Percentiles rank a stretch among this genome's conserved stretches.
phyloP scores from a whole-genome alignment of 306 rosid species.

The Sesbania bispinosa region DNA sequence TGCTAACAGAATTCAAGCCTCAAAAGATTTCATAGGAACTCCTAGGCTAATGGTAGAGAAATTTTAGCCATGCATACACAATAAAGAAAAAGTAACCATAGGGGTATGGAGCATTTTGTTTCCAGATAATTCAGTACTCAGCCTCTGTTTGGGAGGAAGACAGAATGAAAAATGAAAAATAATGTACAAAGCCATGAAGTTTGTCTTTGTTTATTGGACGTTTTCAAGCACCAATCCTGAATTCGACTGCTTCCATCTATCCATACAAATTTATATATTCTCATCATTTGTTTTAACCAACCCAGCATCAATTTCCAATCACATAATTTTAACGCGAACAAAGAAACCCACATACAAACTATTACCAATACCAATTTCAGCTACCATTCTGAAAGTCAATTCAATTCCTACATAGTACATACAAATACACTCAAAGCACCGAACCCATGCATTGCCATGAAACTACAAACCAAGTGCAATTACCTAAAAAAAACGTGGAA shows the following conservation, averaged over 20 bases:
- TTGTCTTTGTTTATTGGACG: conserved; percentile 1
- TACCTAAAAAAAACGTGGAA: neutral
- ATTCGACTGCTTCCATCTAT: neutral
- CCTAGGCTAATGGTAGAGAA: neutral
- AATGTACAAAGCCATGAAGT: neutral
- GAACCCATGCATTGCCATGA: neutral
- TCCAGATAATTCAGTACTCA: neutral
- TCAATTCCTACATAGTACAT: neutral
- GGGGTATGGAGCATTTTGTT: neutral
- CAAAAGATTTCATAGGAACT: neutral
- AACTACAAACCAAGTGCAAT: too few species aligned
- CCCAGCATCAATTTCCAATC: neutral
- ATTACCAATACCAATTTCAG: neutral
- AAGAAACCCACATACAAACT: neutral
- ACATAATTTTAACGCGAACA: neutral
- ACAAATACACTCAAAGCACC: neutral
- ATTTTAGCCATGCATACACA: neutral
- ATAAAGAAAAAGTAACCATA: neutral
- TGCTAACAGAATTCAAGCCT: neutral
- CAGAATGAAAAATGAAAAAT: neutral
- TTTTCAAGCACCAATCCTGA: conserved; percentile 1
- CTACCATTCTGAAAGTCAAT: neutral
- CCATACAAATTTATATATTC: neutral
- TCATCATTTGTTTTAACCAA: neutral
- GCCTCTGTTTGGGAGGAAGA: neutral